Evolutionary conservation across 2,329 filamentous ascomycete genomes (phyloP), one percentile per base, ranked within the genome.

Genomic region (Penicillium sp.): DNA sequence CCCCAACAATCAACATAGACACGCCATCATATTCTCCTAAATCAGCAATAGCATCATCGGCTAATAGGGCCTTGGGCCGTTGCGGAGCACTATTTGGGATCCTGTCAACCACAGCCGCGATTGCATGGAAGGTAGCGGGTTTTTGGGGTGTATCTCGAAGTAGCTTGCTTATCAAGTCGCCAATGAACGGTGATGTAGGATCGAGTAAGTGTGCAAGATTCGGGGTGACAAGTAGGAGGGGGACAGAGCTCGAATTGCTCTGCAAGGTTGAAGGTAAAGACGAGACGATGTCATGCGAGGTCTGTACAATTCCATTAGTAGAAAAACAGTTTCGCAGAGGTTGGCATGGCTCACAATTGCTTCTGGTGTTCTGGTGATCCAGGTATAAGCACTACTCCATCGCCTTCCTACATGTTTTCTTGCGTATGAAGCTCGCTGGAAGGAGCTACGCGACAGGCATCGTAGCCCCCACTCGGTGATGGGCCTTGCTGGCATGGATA

Each of bases 191-290:
- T 48, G 63, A 59, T 21, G 66, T 55, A n/a, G 69, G 53, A 48
- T 74, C 69, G 44, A 73, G 63, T 73, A 73, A 77, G 49, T 68
- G 63, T 7, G 75, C 73, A 50, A 77, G 75, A 10, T 63, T 62
- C 1, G 74, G 72, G 1, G 75, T 77, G 39, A 70, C 68, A 48
- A 77, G 68, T 22, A 77, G 55, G 37, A 77, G 45, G 16, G 73
- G 72, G 9, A 71, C 61, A 53, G 65, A 37, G 37, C 21, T 35
- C 19, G 37, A 26, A 16, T 33, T 47, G 24, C 57, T 54, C 41
- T 59, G 35, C 21, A 55, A 55, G 47, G 63, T 60, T 22, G 65
- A 49, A 46, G 67, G 67, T 35, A 69, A 51, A 52, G 60, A 68
- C 7, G 68, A 64, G 46, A 74, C 52, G 37, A 75, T 57, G 49